Evolutionary conservation across 1,284 basidiomycete genomes (phyloP).

Genomic region (Lentinula novae-zelandiae): DNA sequence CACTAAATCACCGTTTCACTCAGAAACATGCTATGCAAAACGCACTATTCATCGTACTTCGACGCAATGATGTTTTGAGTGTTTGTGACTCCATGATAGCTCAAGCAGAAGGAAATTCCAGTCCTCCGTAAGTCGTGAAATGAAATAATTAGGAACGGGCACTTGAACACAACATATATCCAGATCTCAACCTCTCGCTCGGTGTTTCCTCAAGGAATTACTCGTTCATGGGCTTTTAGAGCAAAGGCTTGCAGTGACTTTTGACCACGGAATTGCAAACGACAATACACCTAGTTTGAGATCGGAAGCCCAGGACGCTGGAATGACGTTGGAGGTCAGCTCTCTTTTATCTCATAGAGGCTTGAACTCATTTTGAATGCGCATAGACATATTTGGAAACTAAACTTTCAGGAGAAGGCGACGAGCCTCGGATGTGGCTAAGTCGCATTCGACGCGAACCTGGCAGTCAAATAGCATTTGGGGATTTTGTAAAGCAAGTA

Average conservation of each 20-base stretch:
- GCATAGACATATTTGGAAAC: constrained; percentile 56
- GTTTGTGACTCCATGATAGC: constrained; percentile 42
- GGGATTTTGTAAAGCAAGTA: constrained; percentile 57
- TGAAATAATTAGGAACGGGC: not conserved
- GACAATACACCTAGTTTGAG: constrained; percentile 46
- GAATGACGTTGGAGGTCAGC: constrained; percentile 50
- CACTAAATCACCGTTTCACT: not conserved
- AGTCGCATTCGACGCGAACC: constrained; percentile 59
- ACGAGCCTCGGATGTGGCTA: constrained; percentile 48
- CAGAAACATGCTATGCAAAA: constrained; percentile 56
- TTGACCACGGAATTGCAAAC: constrained; percentile 48
- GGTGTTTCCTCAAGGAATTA: constrained; percentile 59
- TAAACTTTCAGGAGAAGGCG: constrained; percentile 55
- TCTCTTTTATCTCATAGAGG: not conserved
- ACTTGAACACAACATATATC: not conserved
- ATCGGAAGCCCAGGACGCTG: constrained; percentile 54
- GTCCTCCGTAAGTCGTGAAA: not conserved
- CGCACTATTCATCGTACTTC: constrained; percentile 46
- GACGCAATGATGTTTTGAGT: constrained; percentile 47
- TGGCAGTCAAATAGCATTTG: constrained; percentile 55
- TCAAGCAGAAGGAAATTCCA: constrained; percentile 19
- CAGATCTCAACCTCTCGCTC: constrained; percentile 46
- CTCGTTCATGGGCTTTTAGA: constrained; percentile 54
- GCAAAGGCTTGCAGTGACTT: constrained; percentile 40
- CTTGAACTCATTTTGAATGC: not conserved